A percentile compares a stretch with the other conserved stretches of the same genome.
Conservation (phyloP, 768 basidiomycete species). For the Leccinum obscurum region DNA sequence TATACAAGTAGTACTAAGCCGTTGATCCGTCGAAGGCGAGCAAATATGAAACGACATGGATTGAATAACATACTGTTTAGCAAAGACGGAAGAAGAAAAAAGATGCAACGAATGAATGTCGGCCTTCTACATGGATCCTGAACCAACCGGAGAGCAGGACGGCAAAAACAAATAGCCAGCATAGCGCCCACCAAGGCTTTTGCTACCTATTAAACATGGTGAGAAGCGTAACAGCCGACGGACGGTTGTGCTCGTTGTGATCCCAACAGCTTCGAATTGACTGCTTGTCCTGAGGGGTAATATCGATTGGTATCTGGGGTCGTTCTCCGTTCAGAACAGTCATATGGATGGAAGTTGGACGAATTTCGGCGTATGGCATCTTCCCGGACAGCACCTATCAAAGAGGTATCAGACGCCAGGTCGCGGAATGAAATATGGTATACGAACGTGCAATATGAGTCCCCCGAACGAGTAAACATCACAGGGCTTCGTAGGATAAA, state of each 20-base stretch:
- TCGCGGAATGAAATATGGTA: not conserved
- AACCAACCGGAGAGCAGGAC: no score
- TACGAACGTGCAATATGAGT: conserved; percentile 18
- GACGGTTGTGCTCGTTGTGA: conserved; percentile 17
- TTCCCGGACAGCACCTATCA: conserved; percentile 23
- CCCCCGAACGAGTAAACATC: conserved; percentile 37
- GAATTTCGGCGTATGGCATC: conserved; percentile 19
- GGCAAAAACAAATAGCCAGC: no score
- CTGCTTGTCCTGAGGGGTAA: conserved; percentile 2
- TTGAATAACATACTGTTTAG: no score
- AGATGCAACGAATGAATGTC: no score
- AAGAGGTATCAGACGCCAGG: conserved; percentile 7
- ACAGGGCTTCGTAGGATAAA: conserved; percentile 20
- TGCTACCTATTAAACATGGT: not conserved
- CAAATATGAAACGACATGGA: not conserved
- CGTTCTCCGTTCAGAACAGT: conserved; percentile 10
- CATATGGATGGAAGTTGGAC: not conserved
- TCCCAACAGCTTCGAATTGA: conserved; percentile 23
- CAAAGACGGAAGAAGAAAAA: no score
- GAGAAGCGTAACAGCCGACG: conserved; percentile 13
- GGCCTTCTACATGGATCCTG: no score
- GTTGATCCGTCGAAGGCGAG: not conserved
- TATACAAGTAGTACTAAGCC: not conserved
- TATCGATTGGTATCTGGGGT: conserved; percentile 13
- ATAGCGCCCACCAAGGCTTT: not conserved